phyloP scores from a whole-genome alignment of 1,284 basidiomycete species.

The Leccinum brunneo-olivaceum region DNA sequence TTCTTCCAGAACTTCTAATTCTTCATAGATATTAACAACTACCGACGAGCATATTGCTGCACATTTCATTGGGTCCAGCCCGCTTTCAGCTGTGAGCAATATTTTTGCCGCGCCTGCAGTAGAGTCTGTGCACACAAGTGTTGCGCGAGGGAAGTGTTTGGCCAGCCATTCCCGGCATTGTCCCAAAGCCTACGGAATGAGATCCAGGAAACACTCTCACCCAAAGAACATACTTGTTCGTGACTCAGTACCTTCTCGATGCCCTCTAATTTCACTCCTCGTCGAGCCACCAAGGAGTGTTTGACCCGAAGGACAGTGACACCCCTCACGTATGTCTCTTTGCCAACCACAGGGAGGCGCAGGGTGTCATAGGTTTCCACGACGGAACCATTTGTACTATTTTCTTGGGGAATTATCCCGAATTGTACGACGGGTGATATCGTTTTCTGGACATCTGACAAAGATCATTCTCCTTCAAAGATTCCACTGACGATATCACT shows the following conservation, averaged over 20 bases:
- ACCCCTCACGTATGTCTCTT: constrained; percentile 46
- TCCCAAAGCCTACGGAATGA: constrained; percentile 56
- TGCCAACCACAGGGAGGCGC: constrained; percentile 37
- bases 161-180: constrained; percentile 61
- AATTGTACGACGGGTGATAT: constrained; percentile 38
- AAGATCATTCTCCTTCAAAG: constrained; percentile 5
- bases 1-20: constrained; percentile 48
- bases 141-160: constrained; percentile 45
- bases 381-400: constrained; percentile 67
- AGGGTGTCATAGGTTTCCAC: constrained; percentile 66
- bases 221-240: constrained; percentile 51
- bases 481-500: neutral
- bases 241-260: constrained; percentile 61
- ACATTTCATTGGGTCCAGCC: constrained; percentile 36
- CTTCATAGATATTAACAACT: constrained; percentile 51
- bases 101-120: constrained; percentile 63
- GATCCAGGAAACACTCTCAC: neutral
- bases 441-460: constrained; percentile 49
- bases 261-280: constrained; percentile 46
- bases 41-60: constrained; percentile 71
- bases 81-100: constrained; percentile 32
- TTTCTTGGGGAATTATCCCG: constrained; percentile 70
- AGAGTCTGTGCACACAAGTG: constrained; percentile 50
- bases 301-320: constrained; percentile 54
- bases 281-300: constrained; percentile 58